Percentiles rank a stretch among this genome's conserved stretches.
Evolutionary conservation across 140 eudicot species (phyloP).

Genomic region (Flaveria floridana): DNA sequence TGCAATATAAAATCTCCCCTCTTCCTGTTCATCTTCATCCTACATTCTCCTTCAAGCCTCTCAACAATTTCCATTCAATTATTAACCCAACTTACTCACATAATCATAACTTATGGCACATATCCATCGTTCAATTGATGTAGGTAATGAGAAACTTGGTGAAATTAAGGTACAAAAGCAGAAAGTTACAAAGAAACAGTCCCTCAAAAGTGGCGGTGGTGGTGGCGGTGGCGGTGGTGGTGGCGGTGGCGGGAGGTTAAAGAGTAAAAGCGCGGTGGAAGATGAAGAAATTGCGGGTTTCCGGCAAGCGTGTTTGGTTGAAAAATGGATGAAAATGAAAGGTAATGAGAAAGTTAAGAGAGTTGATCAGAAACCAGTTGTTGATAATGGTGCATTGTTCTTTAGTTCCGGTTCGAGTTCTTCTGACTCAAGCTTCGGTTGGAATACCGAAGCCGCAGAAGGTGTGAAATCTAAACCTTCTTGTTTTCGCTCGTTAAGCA

Average conservation of each 20-base stretch:
- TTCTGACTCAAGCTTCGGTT: conserved; percentile 67
- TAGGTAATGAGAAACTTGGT: conserved; percentile 36
- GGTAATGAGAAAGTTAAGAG: conserved; percentile 38
- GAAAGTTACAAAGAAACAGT: conserved; percentile 14
- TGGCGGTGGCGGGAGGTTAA: conserved; percentile 14
- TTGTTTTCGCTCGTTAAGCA: conserved; percentile 42
- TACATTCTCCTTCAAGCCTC: conserved; percentile 37
- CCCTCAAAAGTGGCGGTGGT: no score
- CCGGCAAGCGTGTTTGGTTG: conserved; percentile 40
- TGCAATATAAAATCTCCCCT: not conserved
- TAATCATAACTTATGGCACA: no score
- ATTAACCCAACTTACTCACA: no score
- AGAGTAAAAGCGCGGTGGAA: conserved; percentile 34
- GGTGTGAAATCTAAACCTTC: conserved; percentile 34
- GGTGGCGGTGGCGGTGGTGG: no score
- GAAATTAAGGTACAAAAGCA: conserved; percentile 36
- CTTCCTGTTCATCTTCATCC: conserved; percentile 36
- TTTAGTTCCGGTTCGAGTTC: conserved; percentile 70
- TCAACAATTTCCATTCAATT: conserved; percentile 23
- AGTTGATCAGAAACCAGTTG: conserved; percentile 27
- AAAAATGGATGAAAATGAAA: conserved; percentile 53
- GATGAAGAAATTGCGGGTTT: conserved; percentile 41
- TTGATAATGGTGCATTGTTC: conserved; percentile 51
- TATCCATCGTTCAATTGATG: conserved; percentile 58
- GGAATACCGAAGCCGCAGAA: conserved; percentile 44